Evolutionary conservation across 1,139 yeast genomes (phyloP), one percentile per base, ranked within the genome.

Genomic region (Geotrichum aggregatum): DNA sequence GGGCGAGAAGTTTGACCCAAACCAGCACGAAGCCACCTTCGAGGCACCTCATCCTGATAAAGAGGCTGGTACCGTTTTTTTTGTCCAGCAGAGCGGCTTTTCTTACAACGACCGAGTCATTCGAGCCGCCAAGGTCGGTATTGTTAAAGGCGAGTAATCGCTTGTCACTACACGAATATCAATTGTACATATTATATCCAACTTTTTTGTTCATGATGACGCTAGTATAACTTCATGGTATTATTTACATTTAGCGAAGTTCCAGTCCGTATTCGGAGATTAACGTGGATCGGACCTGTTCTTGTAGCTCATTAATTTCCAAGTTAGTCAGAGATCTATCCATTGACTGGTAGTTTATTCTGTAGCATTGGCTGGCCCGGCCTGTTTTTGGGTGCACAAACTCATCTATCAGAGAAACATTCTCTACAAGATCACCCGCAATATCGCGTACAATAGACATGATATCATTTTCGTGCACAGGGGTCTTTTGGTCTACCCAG

Each of bases 111-210:
- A 85, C 61, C 80, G 97, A 68, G 96, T 89, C 44, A 78, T 91
- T 67, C 83, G 98, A 72, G 96, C 98, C 40, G 96, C 98, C 57
- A 91, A 91, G 76, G 98, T 91, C 61, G 97, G 98, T 63, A 81
- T 91, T 66, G 97, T 89, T 61, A 87, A 85, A 74, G 82, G 66
- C 22, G 54, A 50, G 42, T 49, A 49, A 49, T 13, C 16, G 3
- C 2, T 11, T 22, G 21, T 38, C 10, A 26, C 19, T 14, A 24
- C 5, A 24, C 28, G 10, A 43, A 2, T 24, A n/a, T 22, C 22
- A 26, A 18, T 33, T 44, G 36, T 44, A 33, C 36, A 44, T 34
- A 44, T 10, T 31, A 44, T 45, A 45, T 44, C 38, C 22, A 26
- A 28, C 14, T 38, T 44, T 31, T 49, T 31, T 47, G 33, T 18